Evolutionary conservation across 257 asterid species (phyloP).

Genomic region (Fraxinus excelsior): DNA sequence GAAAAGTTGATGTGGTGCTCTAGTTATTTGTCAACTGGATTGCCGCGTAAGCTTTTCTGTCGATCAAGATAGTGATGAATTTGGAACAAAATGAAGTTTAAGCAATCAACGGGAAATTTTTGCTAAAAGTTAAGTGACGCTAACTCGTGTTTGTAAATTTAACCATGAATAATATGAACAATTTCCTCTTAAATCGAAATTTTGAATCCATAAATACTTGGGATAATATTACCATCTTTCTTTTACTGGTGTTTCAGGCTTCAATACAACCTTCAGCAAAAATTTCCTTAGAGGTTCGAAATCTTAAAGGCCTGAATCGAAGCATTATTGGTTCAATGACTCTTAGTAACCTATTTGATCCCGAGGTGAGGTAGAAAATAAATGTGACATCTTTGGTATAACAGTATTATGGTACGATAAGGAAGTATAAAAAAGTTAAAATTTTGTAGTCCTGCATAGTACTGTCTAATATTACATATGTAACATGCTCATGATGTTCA

Average conservation of each 20-base stretch:
- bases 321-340: constrained; percentile 92
- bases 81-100: not conserved
- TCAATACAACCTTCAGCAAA: constrained; percentile 95
- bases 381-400: not conserved
- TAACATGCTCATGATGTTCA: not conserved
- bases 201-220: not conserved
- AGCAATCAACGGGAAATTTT: not conserved
- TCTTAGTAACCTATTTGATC: constrained; percentile 90
- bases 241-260: constrained; percentile 56
- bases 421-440: not conserved
- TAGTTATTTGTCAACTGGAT: not conserved
- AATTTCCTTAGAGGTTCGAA: constrained; percentile 93
- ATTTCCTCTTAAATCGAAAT: no score
- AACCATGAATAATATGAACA: not conserved
- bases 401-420: not conserved
- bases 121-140: not conserved
- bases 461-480: not conserved
- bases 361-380: constrained; percentile 58
- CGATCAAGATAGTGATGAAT: not conserved
- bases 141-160: not conserved
- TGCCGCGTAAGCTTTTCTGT: not conserved
- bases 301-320: constrained; percentile 84
- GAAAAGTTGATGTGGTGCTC: not conserved
- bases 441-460: not conserved
- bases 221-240: not conserved